Percentiles rank a stretch among this genome's conserved stretches.
Evolutionary conservation across 2,329 filamentous ascomycete species (phyloP).

Genomic region (Claviceps capensis): DNA sequence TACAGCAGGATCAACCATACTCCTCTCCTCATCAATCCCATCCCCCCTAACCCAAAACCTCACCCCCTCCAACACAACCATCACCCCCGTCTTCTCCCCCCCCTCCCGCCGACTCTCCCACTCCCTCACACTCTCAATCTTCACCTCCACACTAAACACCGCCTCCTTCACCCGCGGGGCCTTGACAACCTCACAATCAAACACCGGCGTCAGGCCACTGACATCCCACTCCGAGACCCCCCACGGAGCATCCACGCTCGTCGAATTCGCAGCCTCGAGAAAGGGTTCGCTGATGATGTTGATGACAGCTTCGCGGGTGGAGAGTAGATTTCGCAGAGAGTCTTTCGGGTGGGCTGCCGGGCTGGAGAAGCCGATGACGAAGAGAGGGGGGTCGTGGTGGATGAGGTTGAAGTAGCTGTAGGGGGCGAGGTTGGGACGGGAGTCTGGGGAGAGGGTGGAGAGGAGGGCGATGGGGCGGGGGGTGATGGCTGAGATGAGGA

Average conservation of each 20-base stretch:
- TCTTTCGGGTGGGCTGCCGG: conserved; percentile 53
- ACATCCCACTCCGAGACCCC: conserved; percentile 69
- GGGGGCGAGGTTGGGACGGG: conserved; percentile 60
- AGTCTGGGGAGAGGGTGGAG: conserved; percentile 46
- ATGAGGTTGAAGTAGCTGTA: conserved; percentile 80
- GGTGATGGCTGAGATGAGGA: conserved; percentile 70
- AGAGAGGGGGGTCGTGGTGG: conserved; percentile 75
- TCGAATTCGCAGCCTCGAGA: conserved; percentile 77
- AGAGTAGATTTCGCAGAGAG: conserved; percentile 58
- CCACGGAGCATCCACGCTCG: conserved; percentile 63
- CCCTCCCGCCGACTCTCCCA: conserved; percentile 57
- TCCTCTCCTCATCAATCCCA: conserved; percentile 65
- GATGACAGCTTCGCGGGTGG: conserved; percentile 63
- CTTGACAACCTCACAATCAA: conserved; percentile 47
- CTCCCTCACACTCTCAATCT: conserved; percentile 59
- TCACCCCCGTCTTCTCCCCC: conserved; percentile 59
- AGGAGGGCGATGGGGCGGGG: conserved; percentile 67
- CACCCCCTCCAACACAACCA: conserved; percentile 71
- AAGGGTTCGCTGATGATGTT: conserved; percentile 81
- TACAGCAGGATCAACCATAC: conserved; percentile 57
- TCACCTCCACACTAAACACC: conserved; percentile 70
- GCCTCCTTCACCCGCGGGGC: conserved; percentile 67
- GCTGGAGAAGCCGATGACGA: conserved; percentile 44
- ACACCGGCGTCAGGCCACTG: conserved; percentile 53
- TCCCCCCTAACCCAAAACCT: conserved; percentile 85